Evolutionary conservation across 2,329 filamentous ascomycete species (phyloP), one percentile per base, ranked within the genome.

Genomic region (Fusarium devonianum): DNA sequence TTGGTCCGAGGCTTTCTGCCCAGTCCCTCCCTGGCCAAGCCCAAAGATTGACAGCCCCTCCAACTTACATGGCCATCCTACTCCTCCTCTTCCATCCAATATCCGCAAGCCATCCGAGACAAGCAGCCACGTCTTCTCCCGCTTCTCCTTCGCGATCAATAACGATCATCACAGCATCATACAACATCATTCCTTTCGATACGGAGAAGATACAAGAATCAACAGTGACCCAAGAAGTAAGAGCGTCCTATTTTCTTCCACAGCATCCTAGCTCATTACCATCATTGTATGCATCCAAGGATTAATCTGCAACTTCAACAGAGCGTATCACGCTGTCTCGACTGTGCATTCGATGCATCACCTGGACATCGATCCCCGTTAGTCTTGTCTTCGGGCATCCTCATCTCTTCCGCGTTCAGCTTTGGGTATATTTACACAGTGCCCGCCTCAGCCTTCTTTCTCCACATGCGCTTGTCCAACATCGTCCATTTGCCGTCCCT

Each of bases 401-500:
- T 42, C 30, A 55, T 59, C 50, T 28, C 25, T n/a, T n/a, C 12
- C 25, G 18, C 51, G 53, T 49, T 43, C 34, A 40, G 40, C 30
- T 45, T 33, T 26, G 7, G 5, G 8, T 49, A 28, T 25, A 32
- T 33, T 32, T 41, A 51, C 37, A 60, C 42, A 36, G 32, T 39
- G 22, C 23, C 19, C 17, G 11, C 30, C 25, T 37, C 43, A 38
- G 28, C 21, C 13, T 47, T 23, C 29, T 18, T 51, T 48, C 58
- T 45, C 49, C 60, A 63, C 53, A 62, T 63, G 60, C 60, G 34
- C 23, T 33, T 63, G 34, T 60, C 39, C 48, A 63, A 57, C 42
- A 32, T 48, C 42, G 28, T 36, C 30, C 29, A 14, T 13, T 17
- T 55, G 29, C 30, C 41, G 30, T 42, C 44, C 54, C 45, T 49